Conservation (phyloP, 306 rosid species). For the Betula pendula region DNA sequence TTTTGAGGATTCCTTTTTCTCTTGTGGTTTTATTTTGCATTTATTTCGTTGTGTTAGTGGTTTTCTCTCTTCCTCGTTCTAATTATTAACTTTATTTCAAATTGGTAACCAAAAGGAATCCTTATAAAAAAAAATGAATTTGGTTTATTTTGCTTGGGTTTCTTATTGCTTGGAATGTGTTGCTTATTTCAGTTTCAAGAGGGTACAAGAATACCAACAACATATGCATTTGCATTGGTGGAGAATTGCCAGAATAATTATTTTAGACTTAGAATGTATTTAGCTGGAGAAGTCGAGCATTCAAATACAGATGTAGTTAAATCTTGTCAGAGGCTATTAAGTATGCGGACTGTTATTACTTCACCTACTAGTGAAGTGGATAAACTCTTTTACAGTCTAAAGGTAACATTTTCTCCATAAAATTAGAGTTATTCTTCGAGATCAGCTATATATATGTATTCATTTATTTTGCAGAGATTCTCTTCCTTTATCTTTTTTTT, state of each 20-base stretch:
- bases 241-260: constrained; percentile 54
- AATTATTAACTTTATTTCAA: neutral
- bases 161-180: constrained; percentile 12
- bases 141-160: constrained; percentile 13
- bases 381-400: constrained; percentile 59
- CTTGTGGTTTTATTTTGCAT: neutral
- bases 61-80: neutral
- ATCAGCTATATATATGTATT: neutral
- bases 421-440: neutral
- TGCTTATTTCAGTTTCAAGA: constrained; percentile 46
- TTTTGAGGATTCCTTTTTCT: neutral
- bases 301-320: constrained; percentile 39
- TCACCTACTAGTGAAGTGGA: constrained; percentile 52
- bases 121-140: neutral
- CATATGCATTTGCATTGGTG: constrained; percentile 87
- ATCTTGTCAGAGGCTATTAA: constrained; percentile 58
- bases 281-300: constrained; percentile 63
- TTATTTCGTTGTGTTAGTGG: neutral
- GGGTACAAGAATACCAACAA: constrained; percentile 51
- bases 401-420: constrained; percentile 49
- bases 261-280: constrained; percentile 67
- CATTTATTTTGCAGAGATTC: constrained; percentile 16
- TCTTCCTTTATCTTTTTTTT: neutral
- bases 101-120: neutral
- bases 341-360: constrained; percentile 51